Evolutionary conservation across 2,329 filamentous ascomycete genomes (phyloP), one percentile per base, ranked within the genome.

Genomic region (Xylaria sp.): DNA sequence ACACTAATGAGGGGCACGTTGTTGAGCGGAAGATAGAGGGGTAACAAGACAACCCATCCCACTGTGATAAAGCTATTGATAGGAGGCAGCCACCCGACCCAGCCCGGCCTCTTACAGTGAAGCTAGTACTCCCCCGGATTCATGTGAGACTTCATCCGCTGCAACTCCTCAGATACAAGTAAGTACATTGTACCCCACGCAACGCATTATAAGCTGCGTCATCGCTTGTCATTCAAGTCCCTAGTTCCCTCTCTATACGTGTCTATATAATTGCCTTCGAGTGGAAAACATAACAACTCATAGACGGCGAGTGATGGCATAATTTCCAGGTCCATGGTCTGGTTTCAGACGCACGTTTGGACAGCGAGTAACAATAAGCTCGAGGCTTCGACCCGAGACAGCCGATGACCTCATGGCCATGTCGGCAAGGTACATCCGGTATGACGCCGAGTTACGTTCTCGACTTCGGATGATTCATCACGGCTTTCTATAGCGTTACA

Each of bases 391-490:
- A 48, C 58, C 65, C 65, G 55, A 36, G 60, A 66, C 45, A 39
- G 46, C 34, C 55, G 32, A 66, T 65, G 58, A 59, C 58, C 48
- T 62, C 66, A 61, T 53, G 20, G 30, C 20, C 20, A n/a, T 32
- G 30, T 48, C 50, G 28, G 45, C n/a, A 10, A 60, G 41, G 45
- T 41, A 45, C 25, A 43, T 45, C 20, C 36, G 52, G 52, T 36
- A 23, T 55, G 52, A 55, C 52, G 41, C 20, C 12, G 20, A 41
- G 34, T 9, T 20, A 25, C 23, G 45, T 28, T 41, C n/a, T 65
- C 52, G 23, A 41, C 63, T 36, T 59, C 58, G 63, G 36, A 60
- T 69, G 63, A 68, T 68, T 68, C 66, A 68, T 50, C 62, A 66
- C 30, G 1, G 36, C 48, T 56, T 56, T 64, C 41, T 36, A n/a